A percentile compares a stretch with the other conserved stretches of the same genome.
These are phyloP conservation scores for Styphnolobium japonicum DNA, from an alignment of 306 rosid genomes.

Conservation along the genomic window DNA sequence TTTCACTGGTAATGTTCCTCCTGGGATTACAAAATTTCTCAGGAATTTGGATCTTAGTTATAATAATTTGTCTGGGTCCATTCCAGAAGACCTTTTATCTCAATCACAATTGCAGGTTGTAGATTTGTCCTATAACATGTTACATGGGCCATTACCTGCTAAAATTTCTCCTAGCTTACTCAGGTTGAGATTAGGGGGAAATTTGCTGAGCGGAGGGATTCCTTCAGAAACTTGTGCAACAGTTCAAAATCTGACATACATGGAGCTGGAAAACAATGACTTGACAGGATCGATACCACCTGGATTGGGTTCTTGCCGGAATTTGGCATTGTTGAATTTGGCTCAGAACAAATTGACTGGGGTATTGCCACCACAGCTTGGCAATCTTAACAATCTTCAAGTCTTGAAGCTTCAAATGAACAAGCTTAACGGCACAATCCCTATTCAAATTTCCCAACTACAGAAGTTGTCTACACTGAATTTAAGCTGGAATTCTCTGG, in stretches of 20 bases:
- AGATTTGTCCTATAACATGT: constrained; percentile 57
- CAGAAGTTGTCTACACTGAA: constrained; percentile 39
- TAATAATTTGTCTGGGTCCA: constrained; percentile 33
- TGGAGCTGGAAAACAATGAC: constrained; percentile 63
- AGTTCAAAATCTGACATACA: constrained; percentile 35
- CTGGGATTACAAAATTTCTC: constrained; percentile 49
- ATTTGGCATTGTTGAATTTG: constrained; percentile 62
- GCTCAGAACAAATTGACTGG: constrained; percentile 56
- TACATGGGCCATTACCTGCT: constrained; percentile 51
- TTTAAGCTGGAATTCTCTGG: constrained; percentile 64
- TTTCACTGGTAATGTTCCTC: constrained; percentile 47
- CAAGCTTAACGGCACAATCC: constrained; percentile 55
- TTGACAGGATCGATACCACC: constrained; percentile 52
- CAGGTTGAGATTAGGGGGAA: constrained; percentile 73
- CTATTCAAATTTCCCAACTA: constrained; percentile 36
- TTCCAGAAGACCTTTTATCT: constrained; percentile 59
- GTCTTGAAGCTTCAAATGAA: constrained; percentile 65
- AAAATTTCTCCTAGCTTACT: constrained; percentile 43
- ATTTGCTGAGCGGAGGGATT: constrained; percentile 41
- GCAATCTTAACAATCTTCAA: constrained; percentile 51
- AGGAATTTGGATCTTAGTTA: constrained; percentile 64
- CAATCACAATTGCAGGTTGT: constrained; percentile 33
- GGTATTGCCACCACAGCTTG: constrained; percentile 47
- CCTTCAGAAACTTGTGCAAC: constrained; percentile 22
- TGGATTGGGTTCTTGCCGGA: constrained; percentile 43